These are phyloP conservation scores for Waitea zeae DNA, from an alignment of 1,284 basidiomycete species.

Conservation along the genomic window DNA sequence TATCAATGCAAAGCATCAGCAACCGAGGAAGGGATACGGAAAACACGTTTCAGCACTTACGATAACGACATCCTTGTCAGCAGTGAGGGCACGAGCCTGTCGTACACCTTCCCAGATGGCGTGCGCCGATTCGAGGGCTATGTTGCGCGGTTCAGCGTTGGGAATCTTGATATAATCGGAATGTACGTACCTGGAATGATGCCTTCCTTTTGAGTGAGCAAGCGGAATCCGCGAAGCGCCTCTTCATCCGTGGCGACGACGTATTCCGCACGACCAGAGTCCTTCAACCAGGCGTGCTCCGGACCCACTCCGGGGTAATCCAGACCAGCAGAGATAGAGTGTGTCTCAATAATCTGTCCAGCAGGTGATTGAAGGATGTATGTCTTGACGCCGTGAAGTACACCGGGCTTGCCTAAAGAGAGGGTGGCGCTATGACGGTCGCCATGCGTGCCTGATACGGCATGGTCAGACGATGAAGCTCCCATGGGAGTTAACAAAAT, in stretches of 20 bases:
- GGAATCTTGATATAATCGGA: constrained; percentile 1
- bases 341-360: constrained; percentile 94
- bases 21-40: constrained; percentile 2
- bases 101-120: constrained; percentile 87
- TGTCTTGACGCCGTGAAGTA: constrained; percentile 91
- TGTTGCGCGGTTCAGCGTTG: constrained; percentile 4
- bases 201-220: constrained; percentile 85
- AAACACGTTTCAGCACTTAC: constrained; percentile 27
- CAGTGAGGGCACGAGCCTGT: constrained; percentile 71
- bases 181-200: constrained; percentile 76
- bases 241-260: constrained; percentile 87
- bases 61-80: constrained; percentile 81
- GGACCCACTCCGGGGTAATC: constrained; percentile 93
- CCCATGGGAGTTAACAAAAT: neutral
- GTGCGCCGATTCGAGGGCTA: constrained; percentile 89
- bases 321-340: constrained; percentile 91
- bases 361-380: constrained; percentile 81
- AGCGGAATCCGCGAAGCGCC: constrained; percentile 82
- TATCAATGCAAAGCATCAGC: constrained; percentile 14
- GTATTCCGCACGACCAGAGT: constrained; percentile 87
- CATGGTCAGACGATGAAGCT: neutral
- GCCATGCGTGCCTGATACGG: constrained; percentile 54
- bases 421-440: constrained; percentile 86
- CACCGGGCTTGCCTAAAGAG: constrained; percentile 79
- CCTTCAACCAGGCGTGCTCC: constrained; percentile 95